A percentile compares a stretch with the other conserved stretches of the same genome.
phyloP scores from a whole-genome alignment of 2,329 filamentous ascomycete genomes.

The Trichoderma koningiopsis region DNA sequence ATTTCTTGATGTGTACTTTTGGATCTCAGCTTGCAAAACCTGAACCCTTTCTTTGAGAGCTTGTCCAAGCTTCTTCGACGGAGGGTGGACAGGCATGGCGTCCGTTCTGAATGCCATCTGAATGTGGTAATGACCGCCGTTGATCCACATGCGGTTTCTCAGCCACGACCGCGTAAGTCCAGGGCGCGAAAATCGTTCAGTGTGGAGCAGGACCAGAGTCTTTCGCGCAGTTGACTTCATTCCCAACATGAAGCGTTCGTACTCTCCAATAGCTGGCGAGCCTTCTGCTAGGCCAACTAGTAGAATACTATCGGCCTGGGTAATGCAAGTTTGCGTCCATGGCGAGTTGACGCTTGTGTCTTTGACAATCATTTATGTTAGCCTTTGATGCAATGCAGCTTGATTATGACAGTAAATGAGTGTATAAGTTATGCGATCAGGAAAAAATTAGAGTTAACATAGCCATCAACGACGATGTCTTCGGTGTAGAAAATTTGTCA shows the following conservation, averaged over 20 bases:
- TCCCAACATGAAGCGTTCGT: slow-evolving; percentile 91
- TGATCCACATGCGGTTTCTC: slow-evolving; percentile 93
- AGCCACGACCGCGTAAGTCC: slow-evolving; percentile 89
- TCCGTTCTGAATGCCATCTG: slow-evolving; percentile 88
- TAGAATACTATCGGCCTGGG: slow-evolving; percentile 93
- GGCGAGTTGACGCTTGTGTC: slow-evolving; percentile 97
- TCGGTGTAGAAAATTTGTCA: slow-evolving; percentile 52
- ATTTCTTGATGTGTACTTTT: slow-evolving; percentile 94
- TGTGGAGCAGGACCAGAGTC: slow-evolving; percentile 84
- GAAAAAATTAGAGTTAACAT: slow-evolving; percentile 70
- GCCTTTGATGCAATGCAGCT: slow-evolving; percentile 29
- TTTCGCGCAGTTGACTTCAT: slow-evolving; percentile 98
- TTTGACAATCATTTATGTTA: slow-evolving; percentile 41
- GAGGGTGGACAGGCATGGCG: slow-evolving; percentile 73
- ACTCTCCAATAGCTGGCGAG: slow-evolving; percentile 89
- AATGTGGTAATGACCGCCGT: slow-evolving; percentile 94
- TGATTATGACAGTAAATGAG: not conserved
- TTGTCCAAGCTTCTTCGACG: slow-evolving; percentile 76
- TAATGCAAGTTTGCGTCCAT: slow-evolving; percentile 98
- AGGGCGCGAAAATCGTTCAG: slow-evolving; percentile 82
- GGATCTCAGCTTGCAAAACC: slow-evolving; percentile 92
- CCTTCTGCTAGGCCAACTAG: slow-evolving; percentile 89
- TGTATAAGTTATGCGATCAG: slow-evolving; percentile 46
- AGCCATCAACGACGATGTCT: slow-evolving; percentile 58
- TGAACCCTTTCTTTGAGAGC: slow-evolving; percentile 92